Conservation (phyloP, 2,329 filamentous ascomycete species). For the Paramyrothecium sp. region DNA sequence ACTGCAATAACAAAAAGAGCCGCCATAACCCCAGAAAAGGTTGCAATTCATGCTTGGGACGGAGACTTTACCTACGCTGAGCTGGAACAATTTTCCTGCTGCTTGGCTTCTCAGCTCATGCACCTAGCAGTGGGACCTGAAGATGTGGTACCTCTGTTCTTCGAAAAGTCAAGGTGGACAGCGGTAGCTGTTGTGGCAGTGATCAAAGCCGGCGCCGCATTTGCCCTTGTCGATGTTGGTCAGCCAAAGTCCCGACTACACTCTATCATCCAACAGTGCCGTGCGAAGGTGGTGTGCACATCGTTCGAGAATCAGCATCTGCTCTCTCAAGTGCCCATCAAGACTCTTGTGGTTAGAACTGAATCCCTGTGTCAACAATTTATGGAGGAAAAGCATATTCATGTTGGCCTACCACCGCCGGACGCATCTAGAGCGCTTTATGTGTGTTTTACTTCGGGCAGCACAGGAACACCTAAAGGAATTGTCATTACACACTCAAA, state of each 20-base stretch:
- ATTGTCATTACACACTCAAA: slow-evolving; percentile 9
- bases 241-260: neutral
- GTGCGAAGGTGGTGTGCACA: no score
- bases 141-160: slow-evolving; percentile 24
- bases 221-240: slow-evolving; percentile 13
- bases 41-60: neutral
- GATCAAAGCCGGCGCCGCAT: slow-evolving; percentile 23
- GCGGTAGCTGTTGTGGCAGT: slow-evolving; percentile 18
- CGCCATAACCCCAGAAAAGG: neutral
- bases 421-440: no score
- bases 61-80: neutral
- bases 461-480: slow-evolving; percentile 12
- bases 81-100: neutral
- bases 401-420: no score
- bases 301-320: no score
- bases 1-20: no score
- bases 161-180: slow-evolving; percentile 24
- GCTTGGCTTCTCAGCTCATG: neutral
- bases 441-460: slow-evolving; percentile 12
- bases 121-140: slow-evolving; percentile 10
- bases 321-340: no score
- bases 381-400: no score
- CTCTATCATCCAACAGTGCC: no score
- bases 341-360: no score
- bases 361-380: no score